These are phyloP conservation scores for Candida maesae DNA, from an alignment of 805 yeast genomes.

Conservation along the genomic window DNA sequence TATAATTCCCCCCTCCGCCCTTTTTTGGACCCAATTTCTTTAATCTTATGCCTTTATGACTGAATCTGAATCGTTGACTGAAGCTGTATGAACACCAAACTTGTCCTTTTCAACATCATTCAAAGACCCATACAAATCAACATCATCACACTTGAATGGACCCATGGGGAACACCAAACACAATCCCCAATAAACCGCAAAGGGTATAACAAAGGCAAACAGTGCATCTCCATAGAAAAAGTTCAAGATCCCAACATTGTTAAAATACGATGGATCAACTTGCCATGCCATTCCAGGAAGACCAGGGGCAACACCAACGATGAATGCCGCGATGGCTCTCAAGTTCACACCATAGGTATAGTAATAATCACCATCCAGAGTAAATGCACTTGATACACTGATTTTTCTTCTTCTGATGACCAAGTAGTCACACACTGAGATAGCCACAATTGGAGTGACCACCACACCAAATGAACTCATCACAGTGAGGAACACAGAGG, in stretches of 20 bases:
- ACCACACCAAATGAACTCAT: conserved; percentile 34
- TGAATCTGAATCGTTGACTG: neutral
- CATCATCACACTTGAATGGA: conserved; percentile 34
- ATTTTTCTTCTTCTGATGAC: conserved; percentile 31
- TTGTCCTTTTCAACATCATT: conserved; percentile 30
- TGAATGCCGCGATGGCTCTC: conserved; percentile 38
- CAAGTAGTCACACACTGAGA: conserved; percentile 37
- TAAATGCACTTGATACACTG: conserved; percentile 31
- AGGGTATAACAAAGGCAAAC: conserved; percentile 40
- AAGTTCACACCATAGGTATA: conserved; percentile 40
- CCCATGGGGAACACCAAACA: conserved; percentile 2
- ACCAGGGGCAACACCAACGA: conserved; percentile 42
- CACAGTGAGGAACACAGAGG: conserved; percentile 30
- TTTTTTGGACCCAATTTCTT: too few relatives aligned
- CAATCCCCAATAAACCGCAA: conserved; percentile 33
- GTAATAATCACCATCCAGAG: conserved; percentile 30
- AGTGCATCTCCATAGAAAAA: conserved; percentile 42
- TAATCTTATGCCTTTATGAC: too few relatives aligned
- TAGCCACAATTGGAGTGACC: conserved; percentile 33
- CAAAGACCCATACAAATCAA: conserved; percentile 38
- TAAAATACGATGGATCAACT: conserved; percentile 19
- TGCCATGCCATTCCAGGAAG: conserved; percentile 45
- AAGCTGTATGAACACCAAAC: conserved; percentile 3
- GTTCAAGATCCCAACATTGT: conserved; percentile 36
- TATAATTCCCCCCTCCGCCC: too few relatives aligned